Base-by-base conservation (phyloP, 495 filamentous ascomycete species). In the Penicillium coprophilum region DNA sequence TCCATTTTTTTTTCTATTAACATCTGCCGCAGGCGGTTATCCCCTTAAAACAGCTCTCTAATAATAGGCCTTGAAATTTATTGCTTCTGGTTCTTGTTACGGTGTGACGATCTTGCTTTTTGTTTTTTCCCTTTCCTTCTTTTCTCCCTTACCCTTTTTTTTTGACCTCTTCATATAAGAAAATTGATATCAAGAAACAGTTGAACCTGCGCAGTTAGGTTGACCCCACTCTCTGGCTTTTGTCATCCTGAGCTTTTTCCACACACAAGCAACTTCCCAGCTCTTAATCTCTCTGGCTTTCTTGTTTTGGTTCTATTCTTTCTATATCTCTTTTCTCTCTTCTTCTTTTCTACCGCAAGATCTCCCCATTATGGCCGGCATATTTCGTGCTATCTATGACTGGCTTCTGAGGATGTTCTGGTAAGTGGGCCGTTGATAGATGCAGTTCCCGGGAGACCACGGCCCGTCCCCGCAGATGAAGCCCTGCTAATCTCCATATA, bases 391-490 rank as follows among this genome's bases (percentile, higher is more conserved):
- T 77, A 88, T 98, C 73, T 98, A 97, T 84, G 93, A 98, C 85
- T 97, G 91, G 91, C 82, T 98, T 71, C 75, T 98, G 76, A 86
- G 92, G 80, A 87, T 96, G 62, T 97, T 98, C 77, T 98, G 94
- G 94, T 98, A 80, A 84, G 92, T 86, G 73, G 69, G 69, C 72
- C 73, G 58, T 62, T 36, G 41, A 49, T 56, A 50, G 57, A 50
- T 47, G 32, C 54, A 54, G 40, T 52, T 53, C 48, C 51, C 57
- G 61, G 63, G 54, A 51, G 45, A 51, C 50, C 60, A 54, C 70
- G 71, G 69, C 58, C 71, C 70, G 69, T 73, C 71, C 74, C 72
- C 70, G 70, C 71, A 65, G 58, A 59, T 38, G 58, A 63, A 59
- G 58, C 56, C 52, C 46, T 56, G 54, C 52, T 59, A 53, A 67